Percentiles rank a stretch among this genome's conserved stretches.
Evolutionary conservation across 1,139 yeast species (phyloP).

Genomic region (Pichia sp.): DNA sequence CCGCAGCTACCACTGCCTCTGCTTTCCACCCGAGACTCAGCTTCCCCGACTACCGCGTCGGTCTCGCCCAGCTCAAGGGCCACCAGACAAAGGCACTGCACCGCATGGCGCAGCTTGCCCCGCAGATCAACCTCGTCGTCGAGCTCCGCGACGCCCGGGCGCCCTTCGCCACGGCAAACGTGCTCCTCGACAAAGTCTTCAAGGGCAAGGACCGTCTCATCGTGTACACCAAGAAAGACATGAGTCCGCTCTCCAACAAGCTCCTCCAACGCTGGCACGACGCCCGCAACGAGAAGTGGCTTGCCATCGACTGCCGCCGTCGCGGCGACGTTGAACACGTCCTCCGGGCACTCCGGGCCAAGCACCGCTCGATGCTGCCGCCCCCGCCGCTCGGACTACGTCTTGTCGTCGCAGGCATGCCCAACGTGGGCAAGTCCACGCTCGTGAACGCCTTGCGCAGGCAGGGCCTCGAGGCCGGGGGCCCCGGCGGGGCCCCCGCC

Average conservation of each 20-base stretch:
- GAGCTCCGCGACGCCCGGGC: conserved; percentile 90
- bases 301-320: conserved; percentile 59
- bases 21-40: conserved; percentile 28
- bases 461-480: not conserved
- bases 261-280: conserved; percentile 54
- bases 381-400: conserved; percentile 82
- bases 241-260: conserved; percentile 28
- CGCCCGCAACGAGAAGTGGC: conserved; percentile 39
- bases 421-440: conserved; percentile 94
- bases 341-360: conserved; percentile 47
- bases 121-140: conserved; percentile 74
- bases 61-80: conserved; percentile 80
- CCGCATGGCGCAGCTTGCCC: conserved; percentile 64
- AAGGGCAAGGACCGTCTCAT: conserved; percentile 56
- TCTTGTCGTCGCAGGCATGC: conserved; percentile 85
- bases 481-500: not conserved
- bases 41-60: conserved; percentile 68
- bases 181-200: conserved; percentile 67
- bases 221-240: conserved; percentile 67
- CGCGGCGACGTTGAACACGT: conserved; percentile 47
- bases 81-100: conserved; percentile 83
- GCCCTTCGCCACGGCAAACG: conserved; percentile 79
- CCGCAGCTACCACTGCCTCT: not conserved
- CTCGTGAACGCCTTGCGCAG: conserved; percentile 69
- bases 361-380: conserved; percentile 46